Evolutionary conservation across 2,329 filamentous ascomycete species (phyloP), one percentile per base, ranked within the genome.

Genomic region (Botrytis paeoniae): DNA sequence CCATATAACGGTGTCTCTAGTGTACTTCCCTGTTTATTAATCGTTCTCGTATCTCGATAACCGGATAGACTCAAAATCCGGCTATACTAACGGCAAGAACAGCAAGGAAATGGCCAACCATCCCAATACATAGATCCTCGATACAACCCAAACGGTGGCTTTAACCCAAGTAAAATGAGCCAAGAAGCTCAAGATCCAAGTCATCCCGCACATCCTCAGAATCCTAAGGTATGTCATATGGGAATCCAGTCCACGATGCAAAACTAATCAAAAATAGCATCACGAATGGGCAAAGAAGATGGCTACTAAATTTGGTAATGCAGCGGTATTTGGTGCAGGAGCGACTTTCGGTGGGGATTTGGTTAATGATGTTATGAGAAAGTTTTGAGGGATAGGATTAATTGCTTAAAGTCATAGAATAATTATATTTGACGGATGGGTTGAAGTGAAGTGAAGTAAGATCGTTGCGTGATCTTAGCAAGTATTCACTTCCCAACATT

Each of bases 241-340:
- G 2, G 14, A 0, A 18, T 14, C 8, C 32, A 43, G 3, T 9
- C 29, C 1, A 14, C 25, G 22, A 32, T 48, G 57, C 37, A 22
- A 63, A 35, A 16, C 61, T 75, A 60, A 71, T 14, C 32, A n/a
- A 57, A 39, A 20, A 43, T 48, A 78, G 73, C 79, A 80, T 72
- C 78, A 79, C 43, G 78, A 80, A 60, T 80, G 79, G 78, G 77
- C 73, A 2, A 77, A 76, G 73, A 76, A 75, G 16, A 75, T 80
- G 74, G 77, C 75, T 22, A 61, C 51, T 0, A 79, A 75, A 62
- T 78, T 81, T 51, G 80, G 79, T 4, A 78, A 79, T 64, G 80
- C 80, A 6, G 79, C 78, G 0, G 75, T 81, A 48, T 80, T 80
- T 73, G 79, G 79, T 9, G 80, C 80, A 5, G 80, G 80, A 1